Evolutionary conservation across 2,329 filamentous ascomycete species (phyloP).

Genomic region (Drechslerella dactyloides): DNA sequence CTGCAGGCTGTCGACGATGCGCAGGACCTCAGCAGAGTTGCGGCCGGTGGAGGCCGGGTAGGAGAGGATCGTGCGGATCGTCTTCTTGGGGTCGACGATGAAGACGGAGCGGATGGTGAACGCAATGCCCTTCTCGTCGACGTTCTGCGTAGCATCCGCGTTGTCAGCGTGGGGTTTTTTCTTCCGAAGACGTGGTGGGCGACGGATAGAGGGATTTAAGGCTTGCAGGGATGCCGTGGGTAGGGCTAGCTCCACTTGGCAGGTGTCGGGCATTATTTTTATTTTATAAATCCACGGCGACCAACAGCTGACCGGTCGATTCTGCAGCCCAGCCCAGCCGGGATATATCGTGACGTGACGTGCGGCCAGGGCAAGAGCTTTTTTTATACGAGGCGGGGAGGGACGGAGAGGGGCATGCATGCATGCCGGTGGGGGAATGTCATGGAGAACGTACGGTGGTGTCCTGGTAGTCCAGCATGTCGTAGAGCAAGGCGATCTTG

Average conservation of each 20-base stretch:
- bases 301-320: no score
- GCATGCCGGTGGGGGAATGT: conserved; percentile 15
- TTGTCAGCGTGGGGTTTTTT: conserved; percentile 43
- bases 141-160: conserved; percentile 55
- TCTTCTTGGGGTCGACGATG: conserved; percentile 71
- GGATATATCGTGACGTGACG: no score
- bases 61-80: conserved; percentile 67
- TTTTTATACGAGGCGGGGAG: background rate
- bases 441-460: conserved; percentile 49
- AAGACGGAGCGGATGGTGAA: conserved; percentile 72
- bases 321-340: no score
- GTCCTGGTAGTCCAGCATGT: conserved; percentile 59
- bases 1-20: conserved; percentile 67
- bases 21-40: conserved; percentile 66
- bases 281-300: background rate
- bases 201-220: no score
- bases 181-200: background rate
- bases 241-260: no score
- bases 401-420: background rate
- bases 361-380: no score
- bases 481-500: conserved; percentile 59
- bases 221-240: no score
- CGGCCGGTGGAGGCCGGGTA: conserved; percentile 69
- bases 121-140: conserved; percentile 62
- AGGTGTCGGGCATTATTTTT: background rate